These are phyloP conservation scores for Priceomyces haplophilus DNA, from an alignment of 805 yeast species.

Conservation along the genomic window DNA sequence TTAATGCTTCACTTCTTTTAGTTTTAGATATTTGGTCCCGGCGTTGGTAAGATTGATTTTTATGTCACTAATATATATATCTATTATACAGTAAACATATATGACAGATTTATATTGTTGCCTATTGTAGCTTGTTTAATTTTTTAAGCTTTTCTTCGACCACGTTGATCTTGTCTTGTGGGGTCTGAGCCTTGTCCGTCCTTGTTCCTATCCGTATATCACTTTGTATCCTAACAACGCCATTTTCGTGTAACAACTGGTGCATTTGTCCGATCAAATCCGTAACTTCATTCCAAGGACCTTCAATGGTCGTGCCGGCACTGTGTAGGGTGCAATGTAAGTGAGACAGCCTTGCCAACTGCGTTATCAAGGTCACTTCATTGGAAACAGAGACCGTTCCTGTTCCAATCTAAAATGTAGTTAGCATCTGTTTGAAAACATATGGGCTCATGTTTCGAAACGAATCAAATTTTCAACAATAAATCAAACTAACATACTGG, in stretches of 20 bases:
- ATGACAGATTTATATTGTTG: not conserved
- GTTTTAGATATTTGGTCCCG: not conserved
- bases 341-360: conserved; percentile 57
- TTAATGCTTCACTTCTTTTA: not conserved
- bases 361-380: conserved; percentile 70
- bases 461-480: not conserved
- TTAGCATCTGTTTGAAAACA: conserved; percentile 8
- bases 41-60: conserved; percentile 3
- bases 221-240: conserved; percentile 76
- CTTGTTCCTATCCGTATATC: conserved; percentile 88
- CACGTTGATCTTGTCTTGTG: conserved; percentile 66
- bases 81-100: not conserved
- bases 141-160: conserved; percentile 50
- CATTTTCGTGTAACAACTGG: conserved; percentile 62
- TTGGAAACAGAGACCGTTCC: conserved; percentile 74
- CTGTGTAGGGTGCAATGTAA: conserved; percentile 74
- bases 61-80: not conserved
- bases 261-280: conserved; percentile 75
- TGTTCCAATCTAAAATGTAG: conserved; percentile 61
- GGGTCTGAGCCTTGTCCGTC: conserved; percentile 68
- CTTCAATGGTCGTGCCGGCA: conserved; percentile 90
- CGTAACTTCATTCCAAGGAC: conserved; percentile 91
- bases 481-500: conserved; percentile 51
- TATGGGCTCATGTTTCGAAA: not conserved
- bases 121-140: conserved; percentile 1